Conservation (phyloP, 2,329 filamentous ascomycete genomes). For the Aspergillus sp. region DNA sequence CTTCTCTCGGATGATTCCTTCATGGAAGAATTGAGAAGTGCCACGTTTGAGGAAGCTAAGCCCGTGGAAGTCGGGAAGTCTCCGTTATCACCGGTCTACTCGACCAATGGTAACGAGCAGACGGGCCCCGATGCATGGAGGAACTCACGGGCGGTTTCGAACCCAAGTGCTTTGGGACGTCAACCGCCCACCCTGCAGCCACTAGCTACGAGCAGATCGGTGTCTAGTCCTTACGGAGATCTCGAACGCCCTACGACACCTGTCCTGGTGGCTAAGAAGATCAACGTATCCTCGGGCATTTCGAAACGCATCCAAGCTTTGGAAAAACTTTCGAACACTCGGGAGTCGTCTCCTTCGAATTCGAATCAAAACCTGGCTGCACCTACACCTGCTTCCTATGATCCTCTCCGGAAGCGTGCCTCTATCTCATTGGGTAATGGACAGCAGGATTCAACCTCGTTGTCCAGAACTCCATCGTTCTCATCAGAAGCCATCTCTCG, state of each 20-base stretch:
- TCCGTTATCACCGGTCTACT: slow-evolving; percentile 66
- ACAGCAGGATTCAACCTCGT: slow-evolving; percentile 16
- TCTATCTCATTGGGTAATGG: slow-evolving; percentile 29
- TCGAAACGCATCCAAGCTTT: slow-evolving; percentile 92
- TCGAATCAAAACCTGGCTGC: slow-evolving; percentile 34
- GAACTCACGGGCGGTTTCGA: slow-evolving; percentile 37
- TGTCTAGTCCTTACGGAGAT: slow-evolving; percentile 32
- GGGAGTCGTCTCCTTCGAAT: slow-evolving; percentile 24
- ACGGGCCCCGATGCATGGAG: slow-evolving; percentile 26
- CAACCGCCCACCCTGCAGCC: slow-evolving; percentile 24
- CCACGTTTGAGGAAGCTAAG: slow-evolving; percentile 77
- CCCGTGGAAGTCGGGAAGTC: slow-evolving; percentile 75
- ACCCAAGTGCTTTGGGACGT: slow-evolving; percentile 26
- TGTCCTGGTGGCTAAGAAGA: slow-evolving; percentile 63
- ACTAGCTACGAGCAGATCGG: slow-evolving; percentile 30
- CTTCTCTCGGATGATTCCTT: slow-evolving; percentile 63
- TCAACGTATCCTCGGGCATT: slow-evolving; percentile 83
- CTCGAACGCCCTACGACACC: slow-evolving; percentile 27
- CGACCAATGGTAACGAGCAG: slow-evolving; percentile 30
- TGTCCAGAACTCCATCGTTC: slow-evolving; percentile 22
- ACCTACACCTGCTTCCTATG: slow-evolving; percentile 55
- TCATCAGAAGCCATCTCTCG: slow-evolving; percentile 25
- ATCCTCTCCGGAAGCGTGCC: slow-evolving; percentile 45
- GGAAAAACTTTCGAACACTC: slow-evolving; percentile 65
- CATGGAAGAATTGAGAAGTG: slow-evolving; percentile 79